phyloP scores from a whole-genome alignment of 306 rosid species.

The Mimosa pudica region DNA sequence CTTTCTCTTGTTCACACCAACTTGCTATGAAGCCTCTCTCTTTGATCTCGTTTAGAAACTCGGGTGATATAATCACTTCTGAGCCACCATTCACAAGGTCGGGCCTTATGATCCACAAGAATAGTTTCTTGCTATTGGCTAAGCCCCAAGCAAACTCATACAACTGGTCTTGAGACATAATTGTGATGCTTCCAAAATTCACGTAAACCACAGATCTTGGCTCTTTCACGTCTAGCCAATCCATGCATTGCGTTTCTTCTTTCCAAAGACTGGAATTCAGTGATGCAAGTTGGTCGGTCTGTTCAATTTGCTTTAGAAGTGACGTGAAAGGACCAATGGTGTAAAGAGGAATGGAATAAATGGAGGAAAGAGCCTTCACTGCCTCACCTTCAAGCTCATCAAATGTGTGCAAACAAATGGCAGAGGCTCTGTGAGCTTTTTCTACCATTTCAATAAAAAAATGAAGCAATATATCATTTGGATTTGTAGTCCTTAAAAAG shows the following conservation, averaged over 20 bases:
- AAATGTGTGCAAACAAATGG: constrained; percentile 8
- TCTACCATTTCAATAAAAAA: background rate
- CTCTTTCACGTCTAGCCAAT: constrained; percentile 33
- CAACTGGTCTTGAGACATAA: background rate
- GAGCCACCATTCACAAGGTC: background rate
- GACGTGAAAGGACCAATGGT: background rate
- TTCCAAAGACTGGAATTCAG: constrained; percentile 26
- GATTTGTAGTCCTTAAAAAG: background rate
- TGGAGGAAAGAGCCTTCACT: background rate
- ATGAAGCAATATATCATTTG: background rate
- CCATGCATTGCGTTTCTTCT: background rate
- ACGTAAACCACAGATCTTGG: constrained; percentile 16
- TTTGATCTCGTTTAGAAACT: background rate
- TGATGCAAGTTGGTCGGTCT: background rate
- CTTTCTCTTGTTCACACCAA: background rate
- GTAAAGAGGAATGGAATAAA: background rate
- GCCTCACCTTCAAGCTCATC: background rate
- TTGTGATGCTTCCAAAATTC: background rate
- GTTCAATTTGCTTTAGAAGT: background rate
- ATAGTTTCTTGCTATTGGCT: background rate
- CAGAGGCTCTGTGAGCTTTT: too few species aligned
- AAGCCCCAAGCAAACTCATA: background rate
- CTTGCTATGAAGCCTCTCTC: background rate
- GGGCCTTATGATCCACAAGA: background rate
- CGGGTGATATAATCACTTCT: background rate